A percentile compares a stretch with the other conserved stretches of the same genome.
Conservation (phyloP, 2,329 filamentous ascomycete genomes). For the Nectriaceae sp. region DNA sequence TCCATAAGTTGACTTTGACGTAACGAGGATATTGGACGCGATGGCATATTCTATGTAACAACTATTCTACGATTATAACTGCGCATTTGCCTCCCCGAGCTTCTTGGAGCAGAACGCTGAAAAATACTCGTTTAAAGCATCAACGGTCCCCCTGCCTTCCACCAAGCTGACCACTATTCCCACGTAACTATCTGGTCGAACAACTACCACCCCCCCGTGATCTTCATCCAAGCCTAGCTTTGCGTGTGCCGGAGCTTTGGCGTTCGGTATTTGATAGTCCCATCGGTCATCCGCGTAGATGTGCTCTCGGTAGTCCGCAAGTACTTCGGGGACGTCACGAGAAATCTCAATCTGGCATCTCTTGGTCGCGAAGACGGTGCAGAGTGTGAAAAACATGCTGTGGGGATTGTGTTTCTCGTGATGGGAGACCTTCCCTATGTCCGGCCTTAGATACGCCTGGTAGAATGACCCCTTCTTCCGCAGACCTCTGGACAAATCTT, state of each 20-base stretch:
- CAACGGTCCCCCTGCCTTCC: slow-evolving; percentile 76
- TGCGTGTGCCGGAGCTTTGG: slow-evolving; percentile 74
- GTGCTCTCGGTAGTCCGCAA: slow-evolving; percentile 78
- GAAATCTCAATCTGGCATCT: slow-evolving; percentile 73
- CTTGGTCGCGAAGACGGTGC: slow-evolving; percentile 70
- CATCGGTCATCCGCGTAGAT: slow-evolving; percentile 84
- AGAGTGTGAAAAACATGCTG: slow-evolving; percentile 78
- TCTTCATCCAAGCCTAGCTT: slow-evolving; percentile 82
- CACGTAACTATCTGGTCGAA: slow-evolving; percentile 86
- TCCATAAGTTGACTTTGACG: no score
- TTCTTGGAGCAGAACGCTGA: slow-evolving; percentile 68
- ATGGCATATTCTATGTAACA: no score
- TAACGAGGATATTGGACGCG: no score
- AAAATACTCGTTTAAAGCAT: slow-evolving; percentile 84
- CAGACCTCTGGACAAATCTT: slow-evolving; percentile 69
- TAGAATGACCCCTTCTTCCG: slow-evolving; percentile 72
- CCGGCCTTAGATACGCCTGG: slow-evolving; percentile 61
- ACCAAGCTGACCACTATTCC: slow-evolving; percentile 72
- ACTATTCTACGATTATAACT: background rate
- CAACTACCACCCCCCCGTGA: slow-evolving; percentile 77
- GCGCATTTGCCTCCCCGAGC: slow-evolving; percentile 32
- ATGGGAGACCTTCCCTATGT: slow-evolving; percentile 65
- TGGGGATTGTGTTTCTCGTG: slow-evolving; percentile 87
- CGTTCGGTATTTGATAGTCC: slow-evolving; percentile 69
- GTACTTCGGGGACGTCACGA: slow-evolving; percentile 66